These are phyloP conservation scores for Quillaja saponaria DNA, from an alignment of 306 rosid species.

Conservation along the genomic window DNA sequence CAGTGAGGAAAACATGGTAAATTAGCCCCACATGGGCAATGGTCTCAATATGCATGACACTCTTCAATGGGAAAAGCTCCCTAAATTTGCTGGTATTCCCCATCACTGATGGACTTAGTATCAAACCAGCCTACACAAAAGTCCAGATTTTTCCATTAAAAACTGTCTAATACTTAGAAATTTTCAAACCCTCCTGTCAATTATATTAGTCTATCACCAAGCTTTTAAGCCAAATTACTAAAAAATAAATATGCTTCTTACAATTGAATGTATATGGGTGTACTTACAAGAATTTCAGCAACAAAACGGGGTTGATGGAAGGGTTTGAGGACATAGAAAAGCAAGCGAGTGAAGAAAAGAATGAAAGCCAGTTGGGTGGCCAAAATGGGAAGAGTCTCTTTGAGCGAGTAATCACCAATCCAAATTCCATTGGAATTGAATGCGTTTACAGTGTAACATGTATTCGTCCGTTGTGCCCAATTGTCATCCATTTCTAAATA, in stretches of 20 bases:
- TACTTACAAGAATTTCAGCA: constrained; percentile 33
- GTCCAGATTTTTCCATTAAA: too few relatives aligned
- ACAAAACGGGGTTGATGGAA: constrained; percentile 39
- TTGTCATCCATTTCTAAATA: neutral
- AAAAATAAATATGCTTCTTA: too few relatives aligned
- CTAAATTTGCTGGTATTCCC: neutral
- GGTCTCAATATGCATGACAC: constrained; percentile 26
- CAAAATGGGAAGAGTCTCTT: constrained; percentile 14
- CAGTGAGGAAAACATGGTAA: constrained; percentile 41
- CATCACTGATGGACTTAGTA: constrained; percentile 19
- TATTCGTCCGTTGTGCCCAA: too few relatives aligned
- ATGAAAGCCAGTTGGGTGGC: constrained; percentile 16
- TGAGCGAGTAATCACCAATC: constrained; percentile 18
- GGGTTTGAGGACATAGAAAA: constrained; percentile 21
- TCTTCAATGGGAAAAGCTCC: neutral
- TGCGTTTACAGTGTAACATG: constrained; percentile 14
- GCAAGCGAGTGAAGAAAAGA: neutral
- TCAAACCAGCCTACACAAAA: constrained; percentile 34
- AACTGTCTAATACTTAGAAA: too few relatives aligned
- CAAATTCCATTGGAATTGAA: constrained; percentile 21
- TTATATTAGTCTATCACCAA: too few relatives aligned
- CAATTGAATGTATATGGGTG: neutral
- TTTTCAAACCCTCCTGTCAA: too few relatives aligned
- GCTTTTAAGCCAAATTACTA: too few relatives aligned
- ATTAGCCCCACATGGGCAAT: constrained; percentile 27